Conservation (phyloP, 257 asterid species). For the Solanum gracilifrons region DNA sequence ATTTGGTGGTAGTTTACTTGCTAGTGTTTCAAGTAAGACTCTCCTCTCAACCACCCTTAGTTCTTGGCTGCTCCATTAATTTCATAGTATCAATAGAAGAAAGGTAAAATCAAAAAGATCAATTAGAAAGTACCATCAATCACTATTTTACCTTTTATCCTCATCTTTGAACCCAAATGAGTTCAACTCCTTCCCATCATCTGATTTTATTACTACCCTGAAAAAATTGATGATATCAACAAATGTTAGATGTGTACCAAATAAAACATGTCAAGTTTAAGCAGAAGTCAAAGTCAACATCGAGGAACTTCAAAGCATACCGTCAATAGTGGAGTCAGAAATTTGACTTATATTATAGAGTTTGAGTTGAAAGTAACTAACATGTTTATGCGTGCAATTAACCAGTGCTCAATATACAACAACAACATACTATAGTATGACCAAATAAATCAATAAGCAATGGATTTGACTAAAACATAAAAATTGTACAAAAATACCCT, state of each 20-base stretch:
- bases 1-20: conserved; percentile 45
- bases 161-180: conserved; percentile 64
- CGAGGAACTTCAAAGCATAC: neutral
- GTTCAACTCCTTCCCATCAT: conserved; percentile 53
- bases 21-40: conserved; percentile 57
- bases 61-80: conserved; percentile 58
- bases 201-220: conserved; percentile 69
- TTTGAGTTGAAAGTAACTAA: neutral
- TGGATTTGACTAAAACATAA: neutral
- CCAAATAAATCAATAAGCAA: neutral
- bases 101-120: neutral
- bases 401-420: neutral
- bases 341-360: neutral
- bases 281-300: neutral
- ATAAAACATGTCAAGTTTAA: neutral
- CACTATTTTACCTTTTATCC: conserved; percentile 43
- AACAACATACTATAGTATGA: neutral
- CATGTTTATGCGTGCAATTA: neutral
- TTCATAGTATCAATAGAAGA: neutral
- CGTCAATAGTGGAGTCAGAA: neutral
- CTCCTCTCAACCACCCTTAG: conserved; percentile 83
- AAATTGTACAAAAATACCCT: conserved; percentile 31
- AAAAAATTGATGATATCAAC: neutral
- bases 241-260: neutral
- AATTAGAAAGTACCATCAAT: neutral